Evolutionary conservation across 2,329 filamentous ascomycete species (phyloP), one percentile per base, ranked within the genome.

Genomic region (Amylocarpus encephaloides): DNA sequence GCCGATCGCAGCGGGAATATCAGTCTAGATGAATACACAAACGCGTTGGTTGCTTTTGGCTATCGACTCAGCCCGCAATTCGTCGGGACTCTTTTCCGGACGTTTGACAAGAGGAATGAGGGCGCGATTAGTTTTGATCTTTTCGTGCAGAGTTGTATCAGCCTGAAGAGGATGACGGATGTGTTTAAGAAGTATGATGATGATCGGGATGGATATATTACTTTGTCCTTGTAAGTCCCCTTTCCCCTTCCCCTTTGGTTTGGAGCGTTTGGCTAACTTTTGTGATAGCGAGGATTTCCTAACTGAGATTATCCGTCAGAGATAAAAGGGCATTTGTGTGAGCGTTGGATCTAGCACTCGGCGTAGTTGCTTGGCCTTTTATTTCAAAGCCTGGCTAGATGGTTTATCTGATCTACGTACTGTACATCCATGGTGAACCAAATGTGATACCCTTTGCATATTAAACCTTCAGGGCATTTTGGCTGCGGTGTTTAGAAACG

Each of bases 171-270:
- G 61, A 97, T 98, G 92, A 98, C 93, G 53, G 93, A 98, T 69
- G 90, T 95, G 26, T 98, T 98, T 69, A 98, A 98, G 77, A 92
- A 91, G 71, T 98, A 97, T 68, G 93, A 98, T 62, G 88, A 95
- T 63, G 93, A 98, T 69, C 81, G 93, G 38, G 93, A 97, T 70
- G 93, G 93, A 1, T 97, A 91, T 67, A 88, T 91, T 60, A 91
- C 85, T 3, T 70, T 91, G 48, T 88, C 84, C 66, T 91, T 91
- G 62, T 65, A 58, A 57, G 62, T n/a, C n/a, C n/a, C n/a, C n/a
- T n/a, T n/a, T n/a, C n/a, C 50, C 9, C 22, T 22, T 11, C 40
- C 30, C 30, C 19, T 18, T 30, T 16, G 6, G 18, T 18, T 42
- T 35, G 26, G 42, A 18, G 51, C 38, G 41, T 22, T 42, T 30